Evolutionary conservation across 306 rosid species (phyloP).

Genomic region (Prunus campanulata): DNA sequence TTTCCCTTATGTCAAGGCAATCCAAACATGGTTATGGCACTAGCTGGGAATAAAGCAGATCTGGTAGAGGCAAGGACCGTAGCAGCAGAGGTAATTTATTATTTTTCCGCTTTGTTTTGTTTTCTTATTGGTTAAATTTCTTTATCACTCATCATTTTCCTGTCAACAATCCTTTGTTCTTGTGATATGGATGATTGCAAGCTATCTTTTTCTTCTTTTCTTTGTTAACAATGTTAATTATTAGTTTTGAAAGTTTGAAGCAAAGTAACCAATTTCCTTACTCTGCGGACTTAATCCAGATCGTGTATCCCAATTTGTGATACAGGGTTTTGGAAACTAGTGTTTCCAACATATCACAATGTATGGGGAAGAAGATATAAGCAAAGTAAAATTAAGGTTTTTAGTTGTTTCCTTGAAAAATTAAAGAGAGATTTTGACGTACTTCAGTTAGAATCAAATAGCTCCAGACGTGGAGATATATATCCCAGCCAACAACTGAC

Average conservation of each 20-base stretch:
- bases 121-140: not conserved
- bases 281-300: not conserved
- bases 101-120: not conserved
- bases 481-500: not conserved
- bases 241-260: not conserved
- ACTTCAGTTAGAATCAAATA: too few relatives aligned
- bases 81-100: conserved; percentile 48
- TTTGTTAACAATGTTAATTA: not conserved
- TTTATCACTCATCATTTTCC: not conserved
- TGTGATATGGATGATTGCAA: not conserved
- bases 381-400: not conserved
- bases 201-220: not conserved
- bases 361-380: not conserved
- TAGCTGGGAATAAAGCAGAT: conserved; percentile 64
- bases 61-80: conserved; percentile 50
- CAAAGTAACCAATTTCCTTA: not conserved
- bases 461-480: too few relatives aligned
- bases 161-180: not conserved
- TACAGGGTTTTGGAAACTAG: not conserved
- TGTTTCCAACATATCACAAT: not conserved
- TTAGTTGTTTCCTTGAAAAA: too few relatives aligned
- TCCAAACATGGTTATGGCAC: conserved; percentile 65
- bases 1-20: conserved; percentile 33
- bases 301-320: not conserved
- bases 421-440: too few relatives aligned